Evolutionary conservation across 2,329 filamentous ascomycete genomes (phyloP).

Genomic region (Leptographium procerum): DNA sequence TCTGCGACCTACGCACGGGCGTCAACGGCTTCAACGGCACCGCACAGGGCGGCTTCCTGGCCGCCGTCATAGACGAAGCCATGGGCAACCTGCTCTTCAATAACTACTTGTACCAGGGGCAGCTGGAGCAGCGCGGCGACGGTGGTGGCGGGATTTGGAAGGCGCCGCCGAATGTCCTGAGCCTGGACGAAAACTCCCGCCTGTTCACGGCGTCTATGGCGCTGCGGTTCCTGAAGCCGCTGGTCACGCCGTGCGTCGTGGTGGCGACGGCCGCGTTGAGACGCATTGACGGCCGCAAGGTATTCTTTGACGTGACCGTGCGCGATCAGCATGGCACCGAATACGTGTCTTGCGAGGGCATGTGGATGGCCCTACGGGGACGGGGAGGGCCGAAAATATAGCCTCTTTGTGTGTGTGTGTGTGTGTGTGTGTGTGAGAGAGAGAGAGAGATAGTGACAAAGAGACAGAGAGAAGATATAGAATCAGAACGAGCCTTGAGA

Average conservation of each 20-base stretch:
- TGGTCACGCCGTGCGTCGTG: slow-evolving; percentile 3
- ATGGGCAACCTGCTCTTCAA: slow-evolving; percentile 16
- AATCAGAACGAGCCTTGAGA: no score
- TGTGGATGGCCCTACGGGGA: slow-evolving; percentile 6
- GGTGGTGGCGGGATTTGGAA: neutral
- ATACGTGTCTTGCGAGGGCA: slow-evolving; percentile 8
- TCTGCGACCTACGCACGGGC: slow-evolving; percentile 14
- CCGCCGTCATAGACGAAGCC: slow-evolving; percentile 17
- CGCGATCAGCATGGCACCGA: neutral
- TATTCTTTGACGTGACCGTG: slow-evolving; percentile 6
- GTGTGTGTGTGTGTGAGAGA: neutral
- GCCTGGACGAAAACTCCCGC: slow-evolving; percentile 1
- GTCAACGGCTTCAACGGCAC: slow-evolving; percentile 17
- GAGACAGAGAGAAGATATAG: no score
- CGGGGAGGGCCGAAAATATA: neutral
- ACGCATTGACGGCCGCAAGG: slow-evolving; percentile 11
- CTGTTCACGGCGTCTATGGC: slow-evolving; percentile 9
- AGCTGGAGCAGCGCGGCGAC: neutral
- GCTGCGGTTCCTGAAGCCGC: slow-evolving; percentile 5
- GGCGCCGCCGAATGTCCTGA: neutral
- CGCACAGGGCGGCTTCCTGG: slow-evolving; percentile 16
- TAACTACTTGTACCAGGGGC: slow-evolving; percentile 13
- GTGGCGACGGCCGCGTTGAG: slow-evolving; percentile 1
- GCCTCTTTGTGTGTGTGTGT: neutral
- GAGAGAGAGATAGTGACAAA: neutral